Conservation (phyloP, 1,139 yeast genomes). For the Debaryomyces subglobosus region DNA sequence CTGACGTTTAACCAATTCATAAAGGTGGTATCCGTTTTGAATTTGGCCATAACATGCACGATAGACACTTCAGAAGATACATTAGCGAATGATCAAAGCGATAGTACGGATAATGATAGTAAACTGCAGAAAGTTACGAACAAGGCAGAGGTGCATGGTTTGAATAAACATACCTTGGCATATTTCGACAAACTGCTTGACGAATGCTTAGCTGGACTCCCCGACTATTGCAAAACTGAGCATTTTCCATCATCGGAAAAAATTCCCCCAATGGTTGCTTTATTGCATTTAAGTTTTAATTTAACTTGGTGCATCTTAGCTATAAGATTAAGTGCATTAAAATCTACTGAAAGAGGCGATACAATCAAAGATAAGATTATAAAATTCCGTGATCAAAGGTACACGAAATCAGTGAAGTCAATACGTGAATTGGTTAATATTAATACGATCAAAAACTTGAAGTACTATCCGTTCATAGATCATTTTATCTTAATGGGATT, state of each 20-base stretch:
- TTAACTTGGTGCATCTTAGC: conserved; percentile 25
- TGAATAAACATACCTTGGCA: conserved; percentile 18
- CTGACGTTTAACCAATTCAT: conserved; percentile 23
- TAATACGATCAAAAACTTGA: conserved; percentile 13
- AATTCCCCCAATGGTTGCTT: conserved; percentile 20
- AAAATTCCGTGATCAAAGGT: conserved; percentile 19
- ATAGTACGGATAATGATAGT: neutral
- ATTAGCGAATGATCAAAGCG: conserved; percentile 12
- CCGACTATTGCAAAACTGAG: conserved; percentile 20
- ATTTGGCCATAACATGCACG: conserved; percentile 25
- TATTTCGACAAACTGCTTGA: conserved; percentile 18
- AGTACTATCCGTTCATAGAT: conserved; percentile 23
- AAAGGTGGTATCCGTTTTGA: conserved; percentile 20
- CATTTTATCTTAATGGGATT: conserved; percentile 21
- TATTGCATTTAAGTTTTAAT: conserved; percentile 18
- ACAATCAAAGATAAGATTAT: conserved; percentile 16
- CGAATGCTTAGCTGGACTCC: conserved; percentile 18
- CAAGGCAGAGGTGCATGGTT: conserved; percentile 1
- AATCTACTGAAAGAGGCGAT: conserved; percentile 6
- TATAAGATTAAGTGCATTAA: conserved; percentile 21
- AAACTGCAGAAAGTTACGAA: neutral
- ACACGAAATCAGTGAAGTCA: conserved; percentile 19
- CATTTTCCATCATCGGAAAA: conserved; percentile 4
- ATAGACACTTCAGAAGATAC: conserved; percentile 20
- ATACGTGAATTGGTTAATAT: conserved; percentile 17